A percentile compares a stretch with the other conserved stretches of the same genome.
Evolutionary conservation across 2,329 filamentous ascomycete genomes (phyloP).

Genomic region (Phialophora tarda): DNA sequence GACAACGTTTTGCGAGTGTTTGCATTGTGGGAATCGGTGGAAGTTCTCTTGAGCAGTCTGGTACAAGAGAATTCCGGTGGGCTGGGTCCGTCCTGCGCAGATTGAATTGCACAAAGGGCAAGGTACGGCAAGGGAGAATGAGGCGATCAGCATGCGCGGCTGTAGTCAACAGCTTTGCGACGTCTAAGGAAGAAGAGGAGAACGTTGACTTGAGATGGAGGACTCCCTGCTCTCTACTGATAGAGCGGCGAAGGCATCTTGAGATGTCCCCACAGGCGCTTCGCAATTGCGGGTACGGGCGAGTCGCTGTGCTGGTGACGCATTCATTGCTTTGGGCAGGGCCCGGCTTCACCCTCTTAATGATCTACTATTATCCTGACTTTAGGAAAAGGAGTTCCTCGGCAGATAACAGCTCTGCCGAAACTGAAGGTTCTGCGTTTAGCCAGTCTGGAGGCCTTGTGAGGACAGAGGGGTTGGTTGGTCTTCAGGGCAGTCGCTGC

Average conservation of each 20-base stretch:
- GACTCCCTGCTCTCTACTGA: not conserved
- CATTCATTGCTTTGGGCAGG: not conserved
- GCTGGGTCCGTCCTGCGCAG: not conserved
- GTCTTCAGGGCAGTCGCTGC: not conserved
- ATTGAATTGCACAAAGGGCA: not conserved
- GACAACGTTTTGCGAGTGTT: slow-evolving; percentile 56
- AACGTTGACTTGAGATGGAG: no score
- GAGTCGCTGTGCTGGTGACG: not conserved
- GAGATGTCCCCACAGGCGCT: not conserved
- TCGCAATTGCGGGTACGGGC: not conserved
- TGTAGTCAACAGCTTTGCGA: not conserved
- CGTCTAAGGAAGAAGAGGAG: not conserved
- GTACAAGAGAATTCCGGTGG: not conserved
- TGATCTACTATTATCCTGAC: not conserved
- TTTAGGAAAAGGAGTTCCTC: not conserved
- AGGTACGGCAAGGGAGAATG: not conserved
- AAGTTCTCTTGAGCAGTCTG: slow-evolving; percentile 36
- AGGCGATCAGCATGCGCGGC: not conserved
- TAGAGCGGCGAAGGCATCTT: not conserved
- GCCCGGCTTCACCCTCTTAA: not conserved
- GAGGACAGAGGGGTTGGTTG: not conserved
- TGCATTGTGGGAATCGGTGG: slow-evolving; percentile 57
- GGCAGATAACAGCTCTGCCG: not conserved
- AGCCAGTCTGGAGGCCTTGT: not conserved
- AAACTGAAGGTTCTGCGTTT: not conserved